A percentile compares a stretch with the other conserved stretches of the same genome.
Evolutionary conservation across 139 green algal species (phyloP).

Genomic region (Tetratostichococcus sp.): DNA sequence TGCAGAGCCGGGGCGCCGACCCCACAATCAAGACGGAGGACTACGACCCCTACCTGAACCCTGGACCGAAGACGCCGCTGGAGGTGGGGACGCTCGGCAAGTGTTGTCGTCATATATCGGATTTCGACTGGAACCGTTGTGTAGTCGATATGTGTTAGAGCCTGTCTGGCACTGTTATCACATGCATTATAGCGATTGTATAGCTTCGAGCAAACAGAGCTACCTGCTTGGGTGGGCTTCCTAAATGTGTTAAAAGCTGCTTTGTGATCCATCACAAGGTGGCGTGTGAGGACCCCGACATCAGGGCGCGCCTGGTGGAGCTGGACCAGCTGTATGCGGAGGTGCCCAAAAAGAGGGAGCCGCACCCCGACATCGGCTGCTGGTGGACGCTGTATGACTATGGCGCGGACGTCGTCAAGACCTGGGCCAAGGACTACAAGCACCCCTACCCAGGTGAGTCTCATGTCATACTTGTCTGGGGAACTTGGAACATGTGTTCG

Average conservation of each 20-base stretch:
- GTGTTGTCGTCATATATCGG: too few species aligned
- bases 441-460: constrained; percentile 69
- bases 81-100: constrained; percentile 20
- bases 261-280: constrained; percentile 1
- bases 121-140: too few species aligned
- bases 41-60: constrained; percentile 87
- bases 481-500: too few species aligned
- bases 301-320: constrained; percentile 36
- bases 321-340: constrained; percentile 76
- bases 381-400: constrained; percentile 96
- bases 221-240: too few species aligned
- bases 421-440: constrained; percentile 66
- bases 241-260: too few species aligned
- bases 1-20: constrained; percentile 80
- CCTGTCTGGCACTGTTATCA: too few species aligned
- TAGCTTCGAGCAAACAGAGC: too few species aligned
- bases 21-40: constrained; percentile 68
- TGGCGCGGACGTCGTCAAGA: constrained; percentile 65
- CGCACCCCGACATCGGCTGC: constrained; percentile 79
- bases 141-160: too few species aligned
- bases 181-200: too few species aligned
- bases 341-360: constrained; percentile 52
- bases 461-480: too few species aligned
- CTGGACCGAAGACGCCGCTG: constrained; percentile 65
- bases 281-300: constrained; percentile 35